Evolutionary conservation across 139 green algal genomes (phyloP), one percentile per base, ranked within the genome.

Genomic region (Micractinium conductrix): DNA sequence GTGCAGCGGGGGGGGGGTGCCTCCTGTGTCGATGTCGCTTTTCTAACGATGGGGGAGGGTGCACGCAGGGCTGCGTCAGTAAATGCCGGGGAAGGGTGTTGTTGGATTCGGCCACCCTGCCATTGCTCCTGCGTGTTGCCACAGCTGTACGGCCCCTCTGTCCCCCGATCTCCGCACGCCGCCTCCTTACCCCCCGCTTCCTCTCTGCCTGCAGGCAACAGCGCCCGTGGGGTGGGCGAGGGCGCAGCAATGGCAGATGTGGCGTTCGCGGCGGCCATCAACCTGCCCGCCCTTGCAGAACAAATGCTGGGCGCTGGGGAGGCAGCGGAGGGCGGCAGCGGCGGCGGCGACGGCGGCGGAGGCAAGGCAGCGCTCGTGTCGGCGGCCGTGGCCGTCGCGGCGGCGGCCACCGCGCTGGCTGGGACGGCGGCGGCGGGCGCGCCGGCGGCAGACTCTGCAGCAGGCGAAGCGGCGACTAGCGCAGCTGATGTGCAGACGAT

Each of bases 241-340:
- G 79, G 71, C 37, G 79, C 38, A 3, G 87, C 72, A 9, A 63
- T 81, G 33, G 30, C 22, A 8, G 74, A 78, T 12, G 58, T 80
- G 9, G 68, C 68, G 43, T 37, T 83, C 42, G 78, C 78, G 0
- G 78, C 62, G 1, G 62, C 48, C 26, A 63, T 71, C 37, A 60
- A 67, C 35, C 80, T 86, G 53, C 81, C 81, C 2, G 33, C 48
- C 17, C 58, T 86, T 21, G 63, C 81, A 2, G 71, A 74, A 33
- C 42, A 65, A 43, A 14, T 81, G 55, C n/a, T 81, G 33, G 72
- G 17, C 1, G 33, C 24, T 42, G 42, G 65, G 42, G 40, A 76
- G 75, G 53, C 53, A 30, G 50, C 1, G 43, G 50, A 44, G 43
- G n/a, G 44, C 44, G 24, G 50, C 75, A 50, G 38, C 16, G n/a